Evolutionary conservation across 805 yeast species (phyloP), one percentile per base, ranked within the genome.

Genomic region (Diddensiella caesifluorescens): DNA sequence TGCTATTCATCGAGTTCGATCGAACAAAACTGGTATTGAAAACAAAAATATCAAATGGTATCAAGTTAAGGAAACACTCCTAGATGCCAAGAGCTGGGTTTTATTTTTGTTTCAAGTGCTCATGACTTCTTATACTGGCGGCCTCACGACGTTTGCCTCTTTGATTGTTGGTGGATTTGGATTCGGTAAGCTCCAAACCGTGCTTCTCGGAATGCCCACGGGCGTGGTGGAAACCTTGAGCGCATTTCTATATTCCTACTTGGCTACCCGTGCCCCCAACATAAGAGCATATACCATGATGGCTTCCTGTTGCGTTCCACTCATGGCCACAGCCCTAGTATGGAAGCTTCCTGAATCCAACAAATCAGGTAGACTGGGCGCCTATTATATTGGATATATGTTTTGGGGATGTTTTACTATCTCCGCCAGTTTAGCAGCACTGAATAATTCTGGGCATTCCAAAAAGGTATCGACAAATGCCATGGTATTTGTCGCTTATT

Each of bases 401-500:
- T 26, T 4, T 16, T 22, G 10, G 48, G 39, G 42, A 30, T 22
- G 37, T 41, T 6, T 41, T 44, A 38, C 22, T 4, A 7, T 42
- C 65, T 64, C 47, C 63, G 28, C 47, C 19, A 61, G 71, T 2
- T 47, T 61, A 30, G 55, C 70, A 22, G 62, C 74, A 16, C 58
- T 71, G 4, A 73, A 73, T 48, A 65, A 66, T 39, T 71, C 73
- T 6, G 80, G 80, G 12, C 70, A 68, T 49, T 73, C 80, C 13
- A 75, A 75, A 60, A 73, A 72, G 52, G 58, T 64, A 36, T 63
- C 71, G 1, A 69, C 61, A 1, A 74, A 76, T 39, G 76, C 78
- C 5, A 57, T 77, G 25, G 74, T 69, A 36, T 67, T 80, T 60
- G 69, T 79, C 42, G 79, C 75, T 3, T 80, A 77, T 54, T 74